Conservation (phyloP, 805 yeast genomes). For the Debaryomyces prosopidis region DNA sequence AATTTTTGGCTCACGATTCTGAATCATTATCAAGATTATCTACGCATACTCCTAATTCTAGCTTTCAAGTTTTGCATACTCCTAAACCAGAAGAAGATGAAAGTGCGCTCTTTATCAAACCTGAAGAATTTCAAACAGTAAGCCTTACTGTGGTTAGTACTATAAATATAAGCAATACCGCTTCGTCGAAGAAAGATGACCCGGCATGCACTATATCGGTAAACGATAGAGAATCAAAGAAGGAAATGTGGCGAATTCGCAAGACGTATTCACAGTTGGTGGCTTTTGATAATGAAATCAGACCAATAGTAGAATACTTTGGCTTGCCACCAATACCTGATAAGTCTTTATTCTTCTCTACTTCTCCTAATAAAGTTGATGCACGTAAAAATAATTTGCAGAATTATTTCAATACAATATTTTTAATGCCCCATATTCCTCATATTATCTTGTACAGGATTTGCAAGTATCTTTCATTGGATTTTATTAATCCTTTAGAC, state of each 20-base stretch:
- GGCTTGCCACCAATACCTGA: constrained; percentile 70
- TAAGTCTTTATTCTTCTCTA: constrained; percentile 52
- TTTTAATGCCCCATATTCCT: constrained; percentile 59
- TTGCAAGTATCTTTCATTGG: constrained; percentile 67
- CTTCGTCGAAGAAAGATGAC: constrained; percentile 49
- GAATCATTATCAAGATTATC: background rate
- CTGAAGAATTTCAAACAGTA: constrained; percentile 56
- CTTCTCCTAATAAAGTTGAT: constrained; percentile 67
- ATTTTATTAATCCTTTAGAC: constrained; percentile 61
- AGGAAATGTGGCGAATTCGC: constrained; percentile 73
- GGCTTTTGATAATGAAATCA: constrained; percentile 59
- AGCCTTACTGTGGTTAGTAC: constrained; percentile 51
- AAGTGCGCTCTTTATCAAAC: constrained; percentile 55
- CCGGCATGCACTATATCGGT: constrained; percentile 63
- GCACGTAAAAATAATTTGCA: constrained; percentile 54
- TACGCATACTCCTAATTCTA: background rate
- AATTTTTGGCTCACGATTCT: constrained; percentile 11
- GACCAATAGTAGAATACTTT: constrained; percentile 50
- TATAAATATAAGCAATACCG: constrained; percentile 24
- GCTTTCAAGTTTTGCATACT: constrained; percentile 17
- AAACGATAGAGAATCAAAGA: constrained; percentile 57
- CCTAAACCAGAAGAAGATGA: constrained; percentile 38
- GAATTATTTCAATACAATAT: constrained; percentile 58
- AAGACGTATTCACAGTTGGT: constrained; percentile 63
- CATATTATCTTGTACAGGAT: constrained; percentile 49